Evolutionary conservation across 768 basidiomycete genomes (phyloP), one percentile per base, ranked within the genome.

Genomic region (Pulveroboletus sp.): DNA sequence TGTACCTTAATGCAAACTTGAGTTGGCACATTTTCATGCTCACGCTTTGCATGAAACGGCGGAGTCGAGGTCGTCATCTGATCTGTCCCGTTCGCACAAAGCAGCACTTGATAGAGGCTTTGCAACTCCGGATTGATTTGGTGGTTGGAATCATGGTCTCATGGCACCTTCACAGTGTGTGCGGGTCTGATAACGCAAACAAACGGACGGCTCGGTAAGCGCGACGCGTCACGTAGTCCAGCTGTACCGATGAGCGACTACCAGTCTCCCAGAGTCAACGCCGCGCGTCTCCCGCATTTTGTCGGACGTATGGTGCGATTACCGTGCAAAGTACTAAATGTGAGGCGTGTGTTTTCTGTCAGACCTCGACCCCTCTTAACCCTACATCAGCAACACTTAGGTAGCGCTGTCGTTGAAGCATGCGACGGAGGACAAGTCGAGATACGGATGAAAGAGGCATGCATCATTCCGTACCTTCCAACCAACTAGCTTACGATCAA

Each of bases 391-490:
- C 61, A 63, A 42, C 62, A 76, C 31, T 73, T 72, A 15, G 75
- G 75, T 13, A 63, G 65, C 3, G 76, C 80, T 11, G 74, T 79
- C 4, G 83, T 90, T 11, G 75, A 83, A 52, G 78, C 86, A 1
- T 74, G 76, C 39, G 89, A 91, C 58, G 84, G 81, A 1, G 82
- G 79, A 0, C 71, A 89, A 61, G 80, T 86, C 7, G 69, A 67
- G 21, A 66, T 85, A 17, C 59, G 61, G 13, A 57, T 79, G n/a
- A 53, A 56, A 4, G 54, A 64, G 49, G 83, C 82, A 42, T n/a
- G 58, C 70, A 48, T 27, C 21, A 52, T 35, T 30, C 21, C 33
- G 18, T 39, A n/a, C 30, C 17, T 31, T 21, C 33, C 39, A 8
- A 36, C 26, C 6, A n/a, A 15, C 44, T 44, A 17, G 28, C 43